Base-by-base conservation (phyloP, 2,329 filamentous ascomycete genomes). In the Fusarium sp. region DNA sequence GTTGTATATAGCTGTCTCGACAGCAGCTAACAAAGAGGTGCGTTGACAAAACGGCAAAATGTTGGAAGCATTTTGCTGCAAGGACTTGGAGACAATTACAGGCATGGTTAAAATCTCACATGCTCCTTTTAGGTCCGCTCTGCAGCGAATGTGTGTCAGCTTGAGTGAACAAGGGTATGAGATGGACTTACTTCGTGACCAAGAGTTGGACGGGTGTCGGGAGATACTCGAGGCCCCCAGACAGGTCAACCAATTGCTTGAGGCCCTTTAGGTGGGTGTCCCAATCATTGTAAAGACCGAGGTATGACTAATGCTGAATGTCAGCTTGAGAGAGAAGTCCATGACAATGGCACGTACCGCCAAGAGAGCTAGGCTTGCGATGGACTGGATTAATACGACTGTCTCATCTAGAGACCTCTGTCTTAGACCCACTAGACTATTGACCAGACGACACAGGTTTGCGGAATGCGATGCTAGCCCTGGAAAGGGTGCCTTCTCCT, bases 61-160 rank as follows among this genome's bases (percentile, higher is more conserved):
- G 9, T 11, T 37, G 2, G 18, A 37, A 1, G 34, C 34, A 1
- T 18, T 11, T 4, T 11, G 34, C 34, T 6, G 34, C 0, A 11
- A 37, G n/a, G 18, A n/a, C 1, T 11, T 11, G 34, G 16, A 6
- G 34, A 37, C 34, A 1, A 37, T 37, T 2, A 11, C 4, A 0
- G 34, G 34, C 9, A n/a, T n/a, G 6, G 34, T n/a, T 0, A 11
- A 18, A 37, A 1, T 11, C 3, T 37, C 34, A 9, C 34, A 37
- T n/a, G 34, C 16, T n/a, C 34, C 34, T 37, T 37, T 37, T 37
- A 37, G 18, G 4, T 37, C 34, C 16, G 34, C 34, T n/a, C 34
- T 37, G 6, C 3, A 9, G 34, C 11, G 34, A 1, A n/a, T 37
- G 18, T n/a, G 1, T n/a, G 18, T 37, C 16, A 37, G 34, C 34